Conservation (phyloP, 345 rosid genomes). For the Brassica carinata region DNA sequence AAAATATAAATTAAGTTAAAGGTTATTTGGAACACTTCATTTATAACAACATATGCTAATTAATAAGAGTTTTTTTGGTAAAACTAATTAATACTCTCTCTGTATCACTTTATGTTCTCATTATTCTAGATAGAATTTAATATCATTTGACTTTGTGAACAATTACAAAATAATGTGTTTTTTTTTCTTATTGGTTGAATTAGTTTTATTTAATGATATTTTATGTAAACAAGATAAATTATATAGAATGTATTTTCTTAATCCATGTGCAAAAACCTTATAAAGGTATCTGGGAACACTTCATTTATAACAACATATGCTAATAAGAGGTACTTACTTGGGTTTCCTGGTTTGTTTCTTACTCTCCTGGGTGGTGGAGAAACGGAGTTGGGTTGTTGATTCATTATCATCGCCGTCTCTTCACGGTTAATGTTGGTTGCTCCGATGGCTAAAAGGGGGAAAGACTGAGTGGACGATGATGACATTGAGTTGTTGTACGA, state of each 20-base stretch:
- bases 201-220: neutral
- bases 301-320: neutral
- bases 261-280: too few species aligned
- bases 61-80: too few species aligned
- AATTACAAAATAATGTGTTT: too few species aligned
- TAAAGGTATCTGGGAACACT: neutral
- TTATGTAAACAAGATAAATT: neutral
- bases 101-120: too few species aligned
- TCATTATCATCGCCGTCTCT: slow-evolving; percentile 15
- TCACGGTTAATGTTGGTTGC: slow-evolving; percentile 20
- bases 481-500: slow-evolving; percentile 25
- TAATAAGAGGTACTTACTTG: slow-evolving; percentile 52
- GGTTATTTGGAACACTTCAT: too few species aligned
- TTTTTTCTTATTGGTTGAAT: too few species aligned
- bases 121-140: too few species aligned
- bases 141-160: too few species aligned
- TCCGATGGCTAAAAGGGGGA: slow-evolving; percentile 19
- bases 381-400: slow-evolving; percentile 35
- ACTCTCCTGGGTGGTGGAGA: slow-evolving; percentile 59
- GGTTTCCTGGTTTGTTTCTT: slow-evolving; percentile 77
- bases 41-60: too few species aligned
- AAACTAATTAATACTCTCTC: too few species aligned
- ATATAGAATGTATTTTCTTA: too few species aligned
- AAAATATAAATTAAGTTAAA: too few species aligned
- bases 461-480: slow-evolving; percentile 29